Conservation (phyloP, 2,329 filamentous ascomycete species). For the Penicillium vulpinum region DNA sequence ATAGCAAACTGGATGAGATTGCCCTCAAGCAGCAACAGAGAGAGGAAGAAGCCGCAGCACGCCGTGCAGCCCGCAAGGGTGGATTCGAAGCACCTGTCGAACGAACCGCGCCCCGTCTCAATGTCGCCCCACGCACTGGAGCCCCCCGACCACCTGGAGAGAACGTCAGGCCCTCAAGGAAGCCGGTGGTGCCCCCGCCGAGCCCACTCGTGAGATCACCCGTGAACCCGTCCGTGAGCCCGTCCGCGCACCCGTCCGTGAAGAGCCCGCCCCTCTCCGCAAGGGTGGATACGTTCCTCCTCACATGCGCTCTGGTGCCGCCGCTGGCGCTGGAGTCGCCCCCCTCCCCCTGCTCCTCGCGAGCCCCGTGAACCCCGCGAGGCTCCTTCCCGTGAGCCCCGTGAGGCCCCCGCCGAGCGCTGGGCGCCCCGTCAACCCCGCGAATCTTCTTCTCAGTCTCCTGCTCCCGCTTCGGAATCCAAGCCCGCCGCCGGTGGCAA, state of each 20-base stretch:
- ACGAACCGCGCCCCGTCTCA: slow-evolving; percentile 55
- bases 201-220: slow-evolving; percentile 4
- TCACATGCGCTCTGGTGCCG: slow-evolving; percentile 38
- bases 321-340: slow-evolving; percentile 29
- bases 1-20: slow-evolving; percentile 62
- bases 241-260: slow-evolving; percentile 27
- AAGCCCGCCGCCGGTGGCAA: slow-evolving; percentile 29
- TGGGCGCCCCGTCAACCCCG: slow-evolving; percentile 35
- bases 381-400: slow-evolving; percentile 29
- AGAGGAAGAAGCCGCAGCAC: slow-evolving; percentile 84
- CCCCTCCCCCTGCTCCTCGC: slow-evolving; percentile 30
- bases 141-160: slow-evolving; percentile 54
- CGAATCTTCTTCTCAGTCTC: slow-evolving; percentile 31
- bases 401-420: slow-evolving; percentile 34
- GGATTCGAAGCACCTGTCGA: slow-evolving; percentile 53
- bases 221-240: not conserved
- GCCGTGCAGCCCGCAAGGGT: slow-evolving; percentile 65
- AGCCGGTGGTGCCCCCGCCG: slow-evolving; percentile 24
- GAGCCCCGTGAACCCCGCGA: slow-evolving; percentile 24
- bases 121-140: slow-evolving; percentile 52
- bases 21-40: slow-evolving; percentile 70
- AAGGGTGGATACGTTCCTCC: slow-evolving; percentile 43
- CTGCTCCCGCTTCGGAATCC: slow-evolving; percentile 29
- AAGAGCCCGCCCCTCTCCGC: slow-evolving; percentile 31
- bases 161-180: slow-evolving; percentile 59